Percentiles rank a stretch among this genome's conserved stretches.
Conservation (phyloP, 345 rosid species). For the Populus simonii region DNA sequence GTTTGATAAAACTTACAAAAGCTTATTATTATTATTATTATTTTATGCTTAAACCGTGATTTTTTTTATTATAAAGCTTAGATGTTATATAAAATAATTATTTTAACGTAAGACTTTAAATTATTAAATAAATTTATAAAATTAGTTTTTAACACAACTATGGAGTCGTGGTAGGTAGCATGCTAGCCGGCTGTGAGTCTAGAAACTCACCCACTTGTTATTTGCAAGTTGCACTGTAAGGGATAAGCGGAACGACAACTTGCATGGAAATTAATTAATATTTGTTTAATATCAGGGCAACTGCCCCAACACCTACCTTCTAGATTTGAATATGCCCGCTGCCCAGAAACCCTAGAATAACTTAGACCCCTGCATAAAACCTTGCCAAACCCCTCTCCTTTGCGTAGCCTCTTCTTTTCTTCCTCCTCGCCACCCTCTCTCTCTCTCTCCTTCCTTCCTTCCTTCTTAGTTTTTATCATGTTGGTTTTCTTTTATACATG, state of each 20-base stretch:
- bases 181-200: neutral
- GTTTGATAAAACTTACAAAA: no score
- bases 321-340: neutral
- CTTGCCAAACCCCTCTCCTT: neutral
- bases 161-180: no score
- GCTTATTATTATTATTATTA: no score
- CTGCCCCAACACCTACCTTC: neutral
- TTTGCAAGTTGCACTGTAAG: neutral
- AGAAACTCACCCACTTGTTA: neutral
- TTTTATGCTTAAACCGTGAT: no score
- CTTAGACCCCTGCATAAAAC: neutral
- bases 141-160: no score
- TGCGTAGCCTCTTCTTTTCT: neutral
- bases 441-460: neutral
- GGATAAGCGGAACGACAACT: neutral
- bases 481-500: no score
- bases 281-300: slow-evolving; percentile 9
- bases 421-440: neutral
- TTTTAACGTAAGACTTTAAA: no score
- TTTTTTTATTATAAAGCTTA: no score
- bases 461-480: neutral
- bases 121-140: no score
- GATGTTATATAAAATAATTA: no score
- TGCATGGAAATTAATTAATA: slow-evolving; percentile 11
- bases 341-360: slow-evolving; percentile 9